Conservation (phyloP, 148 eudicot species). For the Oxyria digyna region DNA sequence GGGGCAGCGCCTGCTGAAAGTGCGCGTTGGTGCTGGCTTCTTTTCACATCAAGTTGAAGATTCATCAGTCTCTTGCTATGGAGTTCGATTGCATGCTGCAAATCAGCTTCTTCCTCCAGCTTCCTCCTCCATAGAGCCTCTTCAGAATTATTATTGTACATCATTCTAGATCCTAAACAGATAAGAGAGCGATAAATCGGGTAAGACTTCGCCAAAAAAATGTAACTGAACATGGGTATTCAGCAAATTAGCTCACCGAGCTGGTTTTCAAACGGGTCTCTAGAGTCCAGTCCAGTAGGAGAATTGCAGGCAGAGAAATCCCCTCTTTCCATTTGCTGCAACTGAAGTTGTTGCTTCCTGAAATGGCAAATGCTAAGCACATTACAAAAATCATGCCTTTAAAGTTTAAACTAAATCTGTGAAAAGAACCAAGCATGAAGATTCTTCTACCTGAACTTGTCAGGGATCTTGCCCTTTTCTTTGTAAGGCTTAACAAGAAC, state of each 20-base stretch:
- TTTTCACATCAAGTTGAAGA: slow-evolving; percentile 61
- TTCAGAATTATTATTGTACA: slow-evolving; percentile 35
- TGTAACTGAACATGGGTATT: too few species aligned
- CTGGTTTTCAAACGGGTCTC: slow-evolving; percentile 6
- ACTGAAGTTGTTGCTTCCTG: slow-evolving; percentile 48
- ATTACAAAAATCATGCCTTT: not conserved
- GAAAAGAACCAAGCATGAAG: not conserved
- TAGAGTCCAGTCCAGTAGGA: slow-evolving; percentile 32
- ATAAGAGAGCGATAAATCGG: too few species aligned
- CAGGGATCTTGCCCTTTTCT: slow-evolving; percentile 83
- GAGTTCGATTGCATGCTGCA: slow-evolving; percentile 70
- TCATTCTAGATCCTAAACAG: slow-evolving; percentile 50
- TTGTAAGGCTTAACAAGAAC: slow-evolving; percentile 96
- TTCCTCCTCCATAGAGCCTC: slow-evolving; percentile 55
- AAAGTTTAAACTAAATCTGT: not conserved
- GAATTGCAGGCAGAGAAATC: slow-evolving; percentile 57
- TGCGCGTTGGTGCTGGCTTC: slow-evolving; percentile 42
- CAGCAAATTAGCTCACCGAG: not conserved
- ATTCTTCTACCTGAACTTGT: slow-evolving; percentile 38
- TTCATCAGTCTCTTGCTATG: slow-evolving; percentile 59
- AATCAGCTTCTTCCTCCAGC: slow-evolving; percentile 73
- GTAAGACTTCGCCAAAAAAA: too few species aligned
- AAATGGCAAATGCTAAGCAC: not conserved
- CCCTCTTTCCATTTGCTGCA: slow-evolving; percentile 58
- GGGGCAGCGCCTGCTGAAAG: slow-evolving; percentile 33